Conservation (phyloP, 495 filamentous ascomycete species). For the Jackrogersella minutella region DNA sequence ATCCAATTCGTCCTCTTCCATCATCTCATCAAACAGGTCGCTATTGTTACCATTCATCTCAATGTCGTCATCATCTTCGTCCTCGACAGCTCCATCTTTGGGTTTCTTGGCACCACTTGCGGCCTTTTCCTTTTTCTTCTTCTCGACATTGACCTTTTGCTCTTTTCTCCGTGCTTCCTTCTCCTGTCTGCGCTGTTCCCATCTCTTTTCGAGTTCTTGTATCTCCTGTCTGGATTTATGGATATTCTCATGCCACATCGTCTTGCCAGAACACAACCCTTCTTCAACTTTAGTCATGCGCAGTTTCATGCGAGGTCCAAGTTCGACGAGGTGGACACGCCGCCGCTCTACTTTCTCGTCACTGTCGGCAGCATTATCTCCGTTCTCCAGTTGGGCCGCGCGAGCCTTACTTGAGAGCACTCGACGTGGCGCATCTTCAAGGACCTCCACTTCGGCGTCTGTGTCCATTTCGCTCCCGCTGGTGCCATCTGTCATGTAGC, state of each 20-base stretch:
- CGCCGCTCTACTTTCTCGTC: conserved; percentile 71
- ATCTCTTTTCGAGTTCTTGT: conserved; percentile 76
- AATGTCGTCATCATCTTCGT: conserved; percentile 68
- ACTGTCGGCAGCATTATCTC: conserved; percentile 39
- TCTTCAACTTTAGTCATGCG: conserved; percentile 97
- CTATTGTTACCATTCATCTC: conserved; percentile 62
- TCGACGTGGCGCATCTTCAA: conserved; percentile 75
- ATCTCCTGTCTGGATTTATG: conserved; percentile 82
- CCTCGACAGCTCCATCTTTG: conserved; percentile 61
- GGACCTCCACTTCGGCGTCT: conserved; percentile 93
- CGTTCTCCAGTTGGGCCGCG: conserved; percentile 48
- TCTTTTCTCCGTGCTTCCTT: conserved; percentile 81
- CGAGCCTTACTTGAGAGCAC: conserved; percentile 69
- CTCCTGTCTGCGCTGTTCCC: conserved; percentile 78
- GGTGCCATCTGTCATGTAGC: conserved; percentile 83
- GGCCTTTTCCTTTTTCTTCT: conserved; percentile 69
- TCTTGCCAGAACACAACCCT: conserved; percentile 85
- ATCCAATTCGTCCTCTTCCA: conserved; percentile 63
- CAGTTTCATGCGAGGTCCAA: conserved; percentile 89
- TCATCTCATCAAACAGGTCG: conserved; percentile 61
- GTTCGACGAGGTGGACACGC: conserved; percentile 88
- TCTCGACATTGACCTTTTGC: conserved; percentile 87
- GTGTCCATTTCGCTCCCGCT: conserved; percentile 93
- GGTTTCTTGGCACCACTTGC: conserved; percentile 53
- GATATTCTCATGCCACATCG: conserved; percentile 97